A percentile compares a stretch with the other conserved stretches of the same genome.
These are phyloP conservation scores for Maudiozyma bulderi DNA, from an alignment of 805 yeast species.

Conservation along the genomic window DNA sequence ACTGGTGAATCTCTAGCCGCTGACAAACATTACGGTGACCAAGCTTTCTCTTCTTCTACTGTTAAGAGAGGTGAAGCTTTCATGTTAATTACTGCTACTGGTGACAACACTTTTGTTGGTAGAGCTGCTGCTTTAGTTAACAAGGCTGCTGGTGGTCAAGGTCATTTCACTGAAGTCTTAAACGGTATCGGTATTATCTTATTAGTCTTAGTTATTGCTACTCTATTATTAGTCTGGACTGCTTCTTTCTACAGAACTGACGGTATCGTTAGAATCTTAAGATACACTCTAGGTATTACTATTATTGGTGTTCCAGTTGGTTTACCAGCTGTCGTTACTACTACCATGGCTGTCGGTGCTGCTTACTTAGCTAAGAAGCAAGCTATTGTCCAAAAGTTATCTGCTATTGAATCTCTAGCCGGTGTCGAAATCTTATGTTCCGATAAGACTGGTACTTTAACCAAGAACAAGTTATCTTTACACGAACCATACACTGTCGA, in stretches of 20 bases:
- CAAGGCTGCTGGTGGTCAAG: slow-evolving; percentile 86
- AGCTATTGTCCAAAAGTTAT: slow-evolving; percentile 93
- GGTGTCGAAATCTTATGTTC: slow-evolving; percentile 98
- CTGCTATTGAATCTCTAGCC: slow-evolving; percentile 94
- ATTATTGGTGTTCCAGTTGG: slow-evolving; percentile 98
- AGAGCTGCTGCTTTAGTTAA: slow-evolving; percentile 94
- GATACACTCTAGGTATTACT: slow-evolving; percentile 91
- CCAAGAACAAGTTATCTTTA: slow-evolving; percentile 91
- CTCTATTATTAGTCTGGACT: slow-evolving; percentile 83
- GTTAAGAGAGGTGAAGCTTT: slow-evolving; percentile 93
- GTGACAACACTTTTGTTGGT: slow-evolving; percentile 93
- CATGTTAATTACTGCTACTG: slow-evolving; percentile 91
- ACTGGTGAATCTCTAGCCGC: slow-evolving; percentile 97
- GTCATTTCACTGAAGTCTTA: slow-evolving; percentile 95
- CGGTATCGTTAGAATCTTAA: slow-evolving; percentile 75
- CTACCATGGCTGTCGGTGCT: slow-evolving; percentile 99
- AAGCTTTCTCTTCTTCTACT: slow-evolving; percentile 84
- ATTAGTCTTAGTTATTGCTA: slow-evolving; percentile 77
- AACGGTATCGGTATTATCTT: slow-evolving; percentile 94
- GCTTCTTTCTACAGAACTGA: slow-evolving; percentile 91
- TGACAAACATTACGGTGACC: slow-evolving; percentile 83
- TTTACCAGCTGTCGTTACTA: slow-evolving; percentile 96
- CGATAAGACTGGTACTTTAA: slow-evolving; percentile 95
- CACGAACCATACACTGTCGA: slow-evolving; percentile 97
- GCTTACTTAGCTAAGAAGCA: slow-evolving; percentile 95